Evolutionary conservation across 2,329 filamentous ascomycete species (phyloP).

Genomic region (Xylogone sp.): DNA sequence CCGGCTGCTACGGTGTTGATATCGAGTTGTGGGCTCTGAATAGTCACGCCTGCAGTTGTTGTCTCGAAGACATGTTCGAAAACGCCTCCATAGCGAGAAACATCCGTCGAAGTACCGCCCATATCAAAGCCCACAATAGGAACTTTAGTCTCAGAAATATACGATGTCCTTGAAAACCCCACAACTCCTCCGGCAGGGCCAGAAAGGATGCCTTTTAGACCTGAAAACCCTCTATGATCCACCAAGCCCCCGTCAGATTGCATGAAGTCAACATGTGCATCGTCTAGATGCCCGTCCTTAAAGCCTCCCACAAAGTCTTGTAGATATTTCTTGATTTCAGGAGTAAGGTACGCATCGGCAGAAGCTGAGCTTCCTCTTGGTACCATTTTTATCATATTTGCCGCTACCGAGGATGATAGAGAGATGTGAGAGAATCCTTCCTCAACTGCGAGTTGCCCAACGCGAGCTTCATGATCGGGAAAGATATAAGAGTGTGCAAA

Average conservation of each 20-base stretch:
- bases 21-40: conserved; percentile 74
- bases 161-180: conserved; percentile 61
- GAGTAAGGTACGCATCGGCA: conserved; percentile 66
- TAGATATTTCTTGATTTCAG: conserved; percentile 64
- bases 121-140: conserved; percentile 71
- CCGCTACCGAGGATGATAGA: conserved; percentile 61
- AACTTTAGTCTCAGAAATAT: conserved; percentile 57
- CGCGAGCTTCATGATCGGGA: conserved; percentile 57
- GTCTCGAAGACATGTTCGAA: conserved; percentile 73
- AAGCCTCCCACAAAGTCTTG: conserved; percentile 65
- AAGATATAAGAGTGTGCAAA: conserved; percentile 67
- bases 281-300: conserved; percentile 48
- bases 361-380: conserved; percentile 62
- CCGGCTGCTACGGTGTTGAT: conserved; percentile 59
- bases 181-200: conserved; percentile 66
- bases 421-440: conserved; percentile 64
- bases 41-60: conserved; percentile 71
- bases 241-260: conserved; percentile 40
- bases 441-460: conserved; percentile 56
- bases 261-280: conserved; percentile 66
- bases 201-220: conserved; percentile 59
- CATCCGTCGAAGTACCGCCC: conserved; percentile 64
- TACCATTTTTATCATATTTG: conserved; percentile 67
- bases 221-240: conserved; percentile 54
- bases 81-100: conserved; percentile 60